Base-by-base conservation (phyloP, 2,329 filamentous ascomycete species). In the Sclerotinia borealis region DNA sequence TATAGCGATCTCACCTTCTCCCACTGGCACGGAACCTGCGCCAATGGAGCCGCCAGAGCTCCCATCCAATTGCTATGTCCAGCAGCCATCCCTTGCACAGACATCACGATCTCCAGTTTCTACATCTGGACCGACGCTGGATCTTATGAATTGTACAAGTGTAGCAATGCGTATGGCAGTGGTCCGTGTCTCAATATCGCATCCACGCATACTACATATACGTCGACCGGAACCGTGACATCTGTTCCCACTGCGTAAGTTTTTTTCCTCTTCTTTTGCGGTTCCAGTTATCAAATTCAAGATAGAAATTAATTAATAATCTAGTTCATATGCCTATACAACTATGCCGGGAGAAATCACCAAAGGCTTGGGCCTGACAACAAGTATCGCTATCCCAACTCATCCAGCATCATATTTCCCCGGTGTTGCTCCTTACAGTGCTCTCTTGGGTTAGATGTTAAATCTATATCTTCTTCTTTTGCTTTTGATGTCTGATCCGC, bases 21-120 rank as follows among this genome's bases (percentile, higher is more conserved):
- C 36, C 80, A 82, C 73, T 86, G 84, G 84, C 81, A 79, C 60
- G 84, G 84, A 39, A 83, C 80, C 73, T 10, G 75, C 84, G 65
- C 72, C 70, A 25, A 67, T 76, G 65, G 68, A 3, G 64, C 56
- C n/a, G 55, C 63, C 2, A 79, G 84, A 31, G 83, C 81, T 0
- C 83, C 83, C 0, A 76, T 87, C 67, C 80, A 82, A 65, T 72
- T 84, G 34, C 70, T 78, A 25, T 86, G 83, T 67, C 78, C 82
- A 0, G 76, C 80, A 54, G 75, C 70, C 2, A 78, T 77, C 2
- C 83, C 83, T 17, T 86, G 83, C 75, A 79, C 76, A 6, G 79
- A 79, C 47, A 78, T 85, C 65, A 77, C 74, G 22, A 78, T 85
- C 64, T 73, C 74, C 7, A 77, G 83, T 68, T 80, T 85, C 67